Percentiles rank a stretch among this genome's conserved stretches.
phyloP scores from a whole-genome alignment of 164 flowering plant genomes.

The Liquidambar formosana region DNA sequence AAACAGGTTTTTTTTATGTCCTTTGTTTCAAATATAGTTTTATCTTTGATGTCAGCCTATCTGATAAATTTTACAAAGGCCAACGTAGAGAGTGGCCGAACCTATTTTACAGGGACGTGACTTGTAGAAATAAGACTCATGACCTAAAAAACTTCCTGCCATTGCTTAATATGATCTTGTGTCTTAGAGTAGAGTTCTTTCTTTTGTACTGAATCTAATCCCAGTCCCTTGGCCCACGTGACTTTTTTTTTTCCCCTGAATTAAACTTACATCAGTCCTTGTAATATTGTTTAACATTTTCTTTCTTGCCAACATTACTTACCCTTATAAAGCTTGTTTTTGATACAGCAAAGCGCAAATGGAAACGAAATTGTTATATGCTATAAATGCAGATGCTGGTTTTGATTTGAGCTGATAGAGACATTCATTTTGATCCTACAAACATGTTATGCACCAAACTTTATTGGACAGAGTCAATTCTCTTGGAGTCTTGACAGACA shows the following conservation, averaged over 20 bases:
- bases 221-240: too few relatives aligned
- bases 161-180: not conserved
- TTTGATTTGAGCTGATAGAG: slow-evolving; percentile 77
- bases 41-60: too few relatives aligned
- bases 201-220: not conserved
- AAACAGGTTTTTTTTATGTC: too few relatives aligned
- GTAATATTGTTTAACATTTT: not conserved
- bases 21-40: too few relatives aligned
- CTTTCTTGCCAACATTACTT: not conserved
- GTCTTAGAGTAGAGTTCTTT: not conserved
- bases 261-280: not conserved
- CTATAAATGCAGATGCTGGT: slow-evolving; percentile 93
- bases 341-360: slow-evolving; percentile 84
- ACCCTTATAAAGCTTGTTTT: not conserved
- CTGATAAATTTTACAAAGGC: too few relatives aligned
- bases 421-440: not conserved
- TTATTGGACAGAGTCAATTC: not conserved
- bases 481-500: not conserved
- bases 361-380: slow-evolving; percentile 77
- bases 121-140: not conserved
- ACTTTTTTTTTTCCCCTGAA: not conserved
- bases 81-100: too few relatives aligned
- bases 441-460: not conserved
- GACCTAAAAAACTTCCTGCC: not conserved
- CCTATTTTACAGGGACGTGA: too few relatives aligned